Evolutionary conservation across 495 filamentous ascomycete species (phyloP), one percentile per base, ranked within the genome.

Genomic region (Glarea lozoyensis): DNA sequence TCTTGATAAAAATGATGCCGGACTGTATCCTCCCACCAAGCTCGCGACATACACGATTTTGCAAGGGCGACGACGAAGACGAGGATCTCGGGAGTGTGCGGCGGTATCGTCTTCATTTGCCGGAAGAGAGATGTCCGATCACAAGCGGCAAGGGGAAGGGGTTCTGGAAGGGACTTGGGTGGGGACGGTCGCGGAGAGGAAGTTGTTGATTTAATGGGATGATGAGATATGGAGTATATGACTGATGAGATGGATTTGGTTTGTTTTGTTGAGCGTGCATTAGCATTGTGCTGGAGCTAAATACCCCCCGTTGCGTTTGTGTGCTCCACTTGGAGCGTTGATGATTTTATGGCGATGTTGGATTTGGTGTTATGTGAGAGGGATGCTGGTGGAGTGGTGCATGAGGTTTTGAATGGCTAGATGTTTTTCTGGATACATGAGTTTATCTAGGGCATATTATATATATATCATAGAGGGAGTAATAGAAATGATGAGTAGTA

Each of bases 71-170:
- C 11, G 53, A 46, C 22, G 46, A 29, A 13, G 72, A 68, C 46
- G 66, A 70, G 43, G 71, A 75, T 46, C 52, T 59, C 10, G 72
- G 72, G 1, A 75, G 71, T 44, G 72, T 76, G 34, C 62, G 73
- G 33, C 59, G 72, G 17, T 75, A 76, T 52, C 63, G 72, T 13
- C 50, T 76, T 7, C 64, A 67, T 17, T 57, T 74, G 9, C 67
- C 68, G 9, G 59, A 59, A 12, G 64, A 60, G 24, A 60, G 59
- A 31, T 37, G 23, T 19, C 56, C 43, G 15, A 19, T 10, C n/a
- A 53, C 49, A 13, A 63, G 45, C 9, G 13, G 40, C 38, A 12
- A 56, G 54, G 10, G 21, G 21, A 20, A 9, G 12, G 29, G 40
- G 24, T 31, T n/a, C 4, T 11, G 2, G 12, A 13, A 35, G 18